Evolutionary conservation across 257 asterid species (phyloP), one percentile per base, ranked within the genome.

Genomic region (Thymus quinquecostatus): DNA sequence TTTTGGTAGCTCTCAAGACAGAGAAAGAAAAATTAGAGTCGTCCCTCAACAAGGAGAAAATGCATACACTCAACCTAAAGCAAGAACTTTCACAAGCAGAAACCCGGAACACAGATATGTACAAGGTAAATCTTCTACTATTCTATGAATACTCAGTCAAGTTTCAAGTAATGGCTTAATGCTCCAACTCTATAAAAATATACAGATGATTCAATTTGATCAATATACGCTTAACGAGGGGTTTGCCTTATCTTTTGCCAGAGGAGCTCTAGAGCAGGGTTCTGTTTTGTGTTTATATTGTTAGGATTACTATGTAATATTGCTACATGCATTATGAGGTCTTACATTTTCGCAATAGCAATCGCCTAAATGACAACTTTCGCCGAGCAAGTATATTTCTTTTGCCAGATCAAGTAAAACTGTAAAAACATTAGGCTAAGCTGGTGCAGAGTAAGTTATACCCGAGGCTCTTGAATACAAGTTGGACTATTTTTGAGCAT

Each of bases 21-120:
- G 92, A 87, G 73, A 88, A 87, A 83, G 91, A 88, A 66, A 95
- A 89, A 77, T 34, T 90, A 62, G 97, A 89, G 75, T 82, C 85
- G 5, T 83, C 95, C 6, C 87, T 95, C 53, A 78, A 81, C 76
- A 86, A 79, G 85, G 99, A 95, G 87, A 92, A 82, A 81, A 66
- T 75, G 78, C 91, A 81, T 78, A 76, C 88, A 10, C 67, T 76
- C 68, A 86, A 87, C 77, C 86, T 92, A 72, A 92, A 85, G 82
- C 88, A 86, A 74, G 97, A 95, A 68, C 70, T 89, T 65, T 71
- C 78, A 12, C 95, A 91, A 55, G 89, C 91, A 40, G 96, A 89
- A 83, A 75, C 88, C 80, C 93, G 86, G 74, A 84, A 81, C 79
- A 60, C 86, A 27, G 96, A 92, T 74, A 77, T 92, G 75, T 89